A percentile compares a stretch with the other conserved stretches of the same genome.
Evolutionary conservation across 2,329 filamentous ascomycete genomes (phyloP).

Genomic region (Dryadomyces sulphureus): DNA sequence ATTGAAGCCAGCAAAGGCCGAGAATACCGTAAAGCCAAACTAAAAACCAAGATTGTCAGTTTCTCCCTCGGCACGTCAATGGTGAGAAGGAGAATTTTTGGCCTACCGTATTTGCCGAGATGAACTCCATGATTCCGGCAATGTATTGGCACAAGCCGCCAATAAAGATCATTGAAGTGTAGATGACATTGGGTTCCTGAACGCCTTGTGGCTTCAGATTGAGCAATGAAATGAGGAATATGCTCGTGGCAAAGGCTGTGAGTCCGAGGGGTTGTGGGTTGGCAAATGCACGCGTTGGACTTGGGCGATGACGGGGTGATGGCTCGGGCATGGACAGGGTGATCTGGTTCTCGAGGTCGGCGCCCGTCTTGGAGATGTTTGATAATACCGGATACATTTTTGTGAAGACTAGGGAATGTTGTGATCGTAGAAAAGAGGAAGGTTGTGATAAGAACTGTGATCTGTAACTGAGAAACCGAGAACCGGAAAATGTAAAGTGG

Average conservation of each 20-base stretch:
- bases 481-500: too few species aligned
- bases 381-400: too few species aligned
- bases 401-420: too few species aligned
- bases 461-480: too few species aligned
- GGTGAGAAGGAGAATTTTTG: neutral
- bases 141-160: slow-evolving; percentile 66
- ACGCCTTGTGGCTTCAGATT: slow-evolving; percentile 57
- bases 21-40: slow-evolving; percentile 67
- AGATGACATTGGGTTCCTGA: slow-evolving; percentile 45
- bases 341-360: too few species aligned
- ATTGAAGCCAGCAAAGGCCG: slow-evolving; percentile 76
- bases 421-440: too few species aligned
- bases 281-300: too few species aligned
- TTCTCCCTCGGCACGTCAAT: neutral
- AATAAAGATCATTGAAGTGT: slow-evolving; percentile 61
- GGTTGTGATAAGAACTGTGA: too few species aligned
- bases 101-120: slow-evolving; percentile 53
- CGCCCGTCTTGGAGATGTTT: too few species aligned
- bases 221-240: slow-evolving; percentile 63
- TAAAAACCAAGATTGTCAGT: neutral
- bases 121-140: slow-evolving; percentile 84
- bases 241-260: slow-evolving; percentile 66
- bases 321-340: too few species aligned
- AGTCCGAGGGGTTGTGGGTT: slow-evolving; percentile 69
- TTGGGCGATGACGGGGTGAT: too few species aligned